Conservation (phyloP, 2,329 filamentous ascomycete genomes). For the Sporothrix mexicana region DNA sequence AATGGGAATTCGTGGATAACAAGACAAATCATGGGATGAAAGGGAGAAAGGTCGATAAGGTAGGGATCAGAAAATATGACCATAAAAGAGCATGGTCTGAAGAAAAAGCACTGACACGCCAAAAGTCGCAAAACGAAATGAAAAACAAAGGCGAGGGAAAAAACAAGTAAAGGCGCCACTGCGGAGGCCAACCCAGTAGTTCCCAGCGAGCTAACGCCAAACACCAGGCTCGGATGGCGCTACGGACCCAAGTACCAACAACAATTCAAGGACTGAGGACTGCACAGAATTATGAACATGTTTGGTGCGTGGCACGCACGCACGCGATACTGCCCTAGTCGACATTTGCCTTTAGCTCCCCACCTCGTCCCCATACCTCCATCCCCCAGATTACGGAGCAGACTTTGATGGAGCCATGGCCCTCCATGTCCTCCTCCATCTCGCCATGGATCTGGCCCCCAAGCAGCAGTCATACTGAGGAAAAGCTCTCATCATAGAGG, state of each 20-base stretch:
- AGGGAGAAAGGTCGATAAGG: not conserved
- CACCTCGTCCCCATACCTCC: constrained; percentile 7
- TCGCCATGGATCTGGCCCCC: not conserved
- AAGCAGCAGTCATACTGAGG: not conserved
- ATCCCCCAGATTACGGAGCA: not conserved
- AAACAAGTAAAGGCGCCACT: not conserved
- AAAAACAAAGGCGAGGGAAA: no score
- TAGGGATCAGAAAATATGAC: not conserved
- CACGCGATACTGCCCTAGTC: not conserved
- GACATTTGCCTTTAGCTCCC: not conserved
- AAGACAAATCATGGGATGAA: constrained; percentile 9
- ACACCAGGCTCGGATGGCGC: constrained; percentile 5
- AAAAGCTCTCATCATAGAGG: not conserved
- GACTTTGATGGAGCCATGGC: not conserved
- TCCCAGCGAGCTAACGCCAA: not conserved
- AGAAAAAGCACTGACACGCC: not conserved
- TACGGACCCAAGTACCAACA: not conserved
- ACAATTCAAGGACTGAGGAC: not conserved
- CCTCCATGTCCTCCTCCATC: no score
- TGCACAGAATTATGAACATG: not conserved
- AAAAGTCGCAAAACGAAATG: not conserved
- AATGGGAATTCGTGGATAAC: not conserved
- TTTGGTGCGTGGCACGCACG: not conserved
- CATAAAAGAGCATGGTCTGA: not conserved
- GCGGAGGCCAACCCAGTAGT: not conserved